Percentiles rank a stretch among this genome's conserved stretches.
Conservation (phyloP, 305 asterid genomes). For the Salvia sclarea region DNA sequence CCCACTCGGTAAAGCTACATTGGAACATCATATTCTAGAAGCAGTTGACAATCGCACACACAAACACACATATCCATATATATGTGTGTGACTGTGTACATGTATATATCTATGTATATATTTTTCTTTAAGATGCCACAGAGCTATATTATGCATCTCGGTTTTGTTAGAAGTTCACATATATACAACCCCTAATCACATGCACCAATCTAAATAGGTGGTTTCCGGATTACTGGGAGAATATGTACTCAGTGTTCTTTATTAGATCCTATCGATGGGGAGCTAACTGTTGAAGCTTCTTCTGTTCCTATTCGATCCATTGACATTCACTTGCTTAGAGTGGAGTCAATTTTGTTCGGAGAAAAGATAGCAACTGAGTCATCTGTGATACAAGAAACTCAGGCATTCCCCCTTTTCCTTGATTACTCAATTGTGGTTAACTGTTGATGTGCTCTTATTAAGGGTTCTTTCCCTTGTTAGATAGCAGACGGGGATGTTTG, state of each 20-base stretch:
- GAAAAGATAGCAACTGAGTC: slow-evolving; percentile 80
- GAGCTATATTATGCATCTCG: slow-evolving; percentile 22
- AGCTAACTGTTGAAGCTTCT: slow-evolving; percentile 75
- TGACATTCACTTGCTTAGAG: slow-evolving; percentile 72
- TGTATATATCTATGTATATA: neutral
- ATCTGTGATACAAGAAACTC: slow-evolving; percentile 76
- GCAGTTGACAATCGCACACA: too few relatives aligned
- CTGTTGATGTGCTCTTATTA: slow-evolving; percentile 21
- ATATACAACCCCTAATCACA: slow-evolving; percentile 30
- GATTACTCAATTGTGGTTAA: slow-evolving; percentile 20
- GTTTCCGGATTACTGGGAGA: slow-evolving; percentile 70
- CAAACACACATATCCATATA: too few relatives aligned
- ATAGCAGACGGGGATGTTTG: slow-evolving; percentile 87
- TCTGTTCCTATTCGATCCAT: slow-evolving; percentile 67
- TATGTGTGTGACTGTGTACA: too few relatives aligned
- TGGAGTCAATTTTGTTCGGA: slow-evolving; percentile 84
- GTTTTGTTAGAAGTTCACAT: slow-evolving; percentile 9
- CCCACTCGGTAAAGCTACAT: neutral
- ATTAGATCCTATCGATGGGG: slow-evolving; percentile 69
- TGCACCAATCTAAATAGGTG: slow-evolving; percentile 50
- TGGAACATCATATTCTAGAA: neutral
- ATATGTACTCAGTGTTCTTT: slow-evolving; percentile 75
- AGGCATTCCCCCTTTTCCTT: slow-evolving; percentile 51
- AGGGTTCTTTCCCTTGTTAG: slow-evolving; percentile 43
- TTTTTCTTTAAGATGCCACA: slow-evolving; percentile 11